These are phyloP conservation scores for Lumnitzera racemosa DNA, from an alignment of 345 rosid species.

Conservation along the genomic window DNA sequence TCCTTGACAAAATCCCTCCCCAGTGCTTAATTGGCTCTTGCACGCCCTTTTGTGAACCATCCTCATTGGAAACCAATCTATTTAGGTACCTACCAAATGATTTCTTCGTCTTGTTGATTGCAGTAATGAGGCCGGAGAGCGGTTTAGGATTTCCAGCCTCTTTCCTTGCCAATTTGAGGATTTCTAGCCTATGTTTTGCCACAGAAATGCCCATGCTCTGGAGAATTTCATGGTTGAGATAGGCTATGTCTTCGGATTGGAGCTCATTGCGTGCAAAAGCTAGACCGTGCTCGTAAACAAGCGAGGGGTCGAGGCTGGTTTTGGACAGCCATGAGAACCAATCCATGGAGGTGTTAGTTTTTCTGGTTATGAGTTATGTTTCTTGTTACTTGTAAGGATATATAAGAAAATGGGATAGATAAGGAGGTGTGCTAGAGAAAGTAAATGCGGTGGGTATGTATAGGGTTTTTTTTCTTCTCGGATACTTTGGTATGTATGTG, in stretches of 20 bases:
- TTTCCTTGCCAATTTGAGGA: constrained; percentile 60
- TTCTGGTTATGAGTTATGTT: background rate
- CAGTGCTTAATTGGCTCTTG: constrained; percentile 21
- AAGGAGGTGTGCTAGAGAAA: constrained; percentile 11
- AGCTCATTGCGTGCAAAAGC: constrained; percentile 57
- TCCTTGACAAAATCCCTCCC: constrained; percentile 24
- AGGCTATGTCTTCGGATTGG: constrained; percentile 49
- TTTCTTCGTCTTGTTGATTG: constrained; percentile 34
- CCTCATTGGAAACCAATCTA: constrained; percentile 35
- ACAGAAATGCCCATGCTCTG: constrained; percentile 66
- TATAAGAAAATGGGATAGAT: constrained; percentile 11
- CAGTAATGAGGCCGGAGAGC: constrained; percentile 33
- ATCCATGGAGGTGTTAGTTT: constrained; percentile 34
- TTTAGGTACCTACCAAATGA: constrained; percentile 33
- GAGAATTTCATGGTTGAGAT: constrained; percentile 74
- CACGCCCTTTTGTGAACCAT: constrained; percentile 21
- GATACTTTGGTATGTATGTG: background rate
- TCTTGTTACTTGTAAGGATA: background rate
- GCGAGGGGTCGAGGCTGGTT: constrained; percentile 46
- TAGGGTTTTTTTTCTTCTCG: constrained; percentile 3
- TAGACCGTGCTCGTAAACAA: constrained; percentile 60
- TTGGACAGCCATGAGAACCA: constrained; percentile 88
- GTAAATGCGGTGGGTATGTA: constrained; percentile 22
- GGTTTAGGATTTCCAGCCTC: constrained; percentile 19
- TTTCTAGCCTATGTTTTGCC: constrained; percentile 75